Evolutionary conservation across 306 rosid genomes (phyloP), one percentile per base, ranked within the genome.

Genomic region (Benincasa hispida): DNA sequence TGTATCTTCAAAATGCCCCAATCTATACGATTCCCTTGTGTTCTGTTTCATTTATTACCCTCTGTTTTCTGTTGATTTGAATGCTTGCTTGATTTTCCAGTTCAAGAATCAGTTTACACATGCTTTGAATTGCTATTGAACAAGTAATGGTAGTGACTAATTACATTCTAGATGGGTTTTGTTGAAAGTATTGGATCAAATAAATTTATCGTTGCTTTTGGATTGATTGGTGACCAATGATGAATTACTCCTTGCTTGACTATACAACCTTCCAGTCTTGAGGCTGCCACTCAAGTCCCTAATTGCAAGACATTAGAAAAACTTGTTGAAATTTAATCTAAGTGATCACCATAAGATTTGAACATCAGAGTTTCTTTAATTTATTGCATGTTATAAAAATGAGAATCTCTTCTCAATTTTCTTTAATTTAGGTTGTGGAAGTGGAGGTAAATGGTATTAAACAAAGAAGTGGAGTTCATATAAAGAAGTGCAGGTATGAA

Each of bases 401-500:
- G n/a, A n/a, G n/a, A n/a, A n/a, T n/a, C n/a, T n/a, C n/a, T n/a
- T n/a, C n/a, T n/a, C n/a, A n/a, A n/a, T n/a, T n/a, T n/a, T n/a
- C n/a, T n/a, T n/a, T 68, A 12, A 24, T 13, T 13, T 17, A 91
- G 98, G 97, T 92, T 81, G 79, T 89, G 63, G 97, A 94, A 89
- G 96, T 92, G 55, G 98, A 94, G 87, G 84, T 94, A 27, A 82
- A 92, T 76, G 98, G 97, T 79, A 81, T 77, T 83, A 91, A 87
- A 88, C 97, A 94, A 82, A 88, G 77, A 81, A 94, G 98, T 83
- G 96, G 98, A 59, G 97, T 94, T 70, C 96, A 63, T 72, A 90
- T 94, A 84, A 94, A 89, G 86, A 94, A 91, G 28, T 92, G 97
- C 97, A 90, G 97, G 97, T 93, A 86, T 4, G 41, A 25, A 48